Conservation (phyloP, 371 early-diverging fungal species). For the Mucor irregularis region DNA sequence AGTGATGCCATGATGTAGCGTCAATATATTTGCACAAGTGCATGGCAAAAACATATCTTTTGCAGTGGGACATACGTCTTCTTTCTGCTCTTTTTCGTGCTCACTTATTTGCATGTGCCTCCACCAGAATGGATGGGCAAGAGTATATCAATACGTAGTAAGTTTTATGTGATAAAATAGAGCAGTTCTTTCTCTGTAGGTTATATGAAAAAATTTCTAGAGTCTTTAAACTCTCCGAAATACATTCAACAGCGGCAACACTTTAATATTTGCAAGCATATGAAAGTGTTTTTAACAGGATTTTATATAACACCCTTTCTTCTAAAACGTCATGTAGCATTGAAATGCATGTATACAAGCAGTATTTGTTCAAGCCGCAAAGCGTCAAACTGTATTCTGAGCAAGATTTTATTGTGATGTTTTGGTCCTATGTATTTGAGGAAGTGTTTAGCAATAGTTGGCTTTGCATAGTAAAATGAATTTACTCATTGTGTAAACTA, state of each 20-base stretch:
- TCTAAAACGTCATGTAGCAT: constrained; percentile 8
- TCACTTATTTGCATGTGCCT: too few species aligned
- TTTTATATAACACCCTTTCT: constrained; percentile 10
- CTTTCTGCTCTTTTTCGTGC: too few species aligned
- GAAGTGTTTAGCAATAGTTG: background rate
- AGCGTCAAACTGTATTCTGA: constrained; percentile 9
- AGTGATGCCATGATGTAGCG: too few species aligned
- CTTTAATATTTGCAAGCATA: constrained; percentile 8
- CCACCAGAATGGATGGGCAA: too few species aligned
- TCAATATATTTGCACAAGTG: too few species aligned
- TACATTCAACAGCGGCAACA: constrained; percentile 1
- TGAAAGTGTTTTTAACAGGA: constrained; percentile 13
- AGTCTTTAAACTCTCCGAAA: constrained; percentile 4
- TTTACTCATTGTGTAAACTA: too few species aligned
- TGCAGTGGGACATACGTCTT: too few species aligned
- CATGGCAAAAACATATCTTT: too few species aligned
- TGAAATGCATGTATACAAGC: constrained; percentile 13
- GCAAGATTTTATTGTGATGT: constrained; percentile 11
- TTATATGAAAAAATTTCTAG: constrained; percentile 6
- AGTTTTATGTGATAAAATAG: too few species aligned
- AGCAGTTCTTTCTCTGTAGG: constrained; percentile 5
- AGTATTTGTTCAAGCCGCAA: constrained; percentile 11
- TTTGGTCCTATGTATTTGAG: constrained; percentile 3
- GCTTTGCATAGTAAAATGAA: too few species aligned
- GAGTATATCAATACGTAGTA: too few species aligned